Base-by-base conservation (phyloP, 306 rosid species). In the Cicer cuneatum region DNA sequence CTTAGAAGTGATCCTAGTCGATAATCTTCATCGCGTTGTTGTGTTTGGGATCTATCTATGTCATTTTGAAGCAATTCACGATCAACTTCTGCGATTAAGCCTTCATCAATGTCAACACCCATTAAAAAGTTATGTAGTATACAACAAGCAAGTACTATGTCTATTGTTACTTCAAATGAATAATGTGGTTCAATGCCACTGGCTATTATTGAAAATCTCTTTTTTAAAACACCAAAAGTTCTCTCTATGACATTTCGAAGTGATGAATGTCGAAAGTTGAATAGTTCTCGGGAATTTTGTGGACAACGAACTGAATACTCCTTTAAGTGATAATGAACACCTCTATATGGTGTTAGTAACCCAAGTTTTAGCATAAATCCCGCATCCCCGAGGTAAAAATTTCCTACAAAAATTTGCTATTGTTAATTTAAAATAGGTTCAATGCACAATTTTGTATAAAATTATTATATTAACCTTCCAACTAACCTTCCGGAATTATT, bases 301-400 rank as follows among this genome's bases (percentile, higher is more conserved):
- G 64, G 64, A 1, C 10, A 41, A 11, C 64, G 5, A 58, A 16
- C 3, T 33, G 64, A 58, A 58, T 58, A 58, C 41, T 57, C 64
- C 14, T 57, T 57, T 39, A 58, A 58, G 10, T 58, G 64, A 58
- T 58, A 58, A 29, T 41, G 5, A 7, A 58, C 41, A 11, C 64
- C 41, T 58, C 41, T 58, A 58, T 58, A 58, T 58, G 64, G 41
- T 24, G 64, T 58, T 11, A 58, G 64, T 12, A 58, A 5, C 3
- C 63, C 41, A 2, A 0, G 8, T 58, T 58, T 58, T 5, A 58
- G 39, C 41, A 58, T 29, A 33, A 58, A 58, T 6, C 64, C 2
- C 0, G 41, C 41, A 58, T 58, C 33, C 41, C 16, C 16, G 7
- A 24, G 16, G 29, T 58, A 29, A 6, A 21, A 58, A 8, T 58